phyloP scores from a whole-genome alignment of 169 alveolate species.

The Eimeria praecox region DNA sequence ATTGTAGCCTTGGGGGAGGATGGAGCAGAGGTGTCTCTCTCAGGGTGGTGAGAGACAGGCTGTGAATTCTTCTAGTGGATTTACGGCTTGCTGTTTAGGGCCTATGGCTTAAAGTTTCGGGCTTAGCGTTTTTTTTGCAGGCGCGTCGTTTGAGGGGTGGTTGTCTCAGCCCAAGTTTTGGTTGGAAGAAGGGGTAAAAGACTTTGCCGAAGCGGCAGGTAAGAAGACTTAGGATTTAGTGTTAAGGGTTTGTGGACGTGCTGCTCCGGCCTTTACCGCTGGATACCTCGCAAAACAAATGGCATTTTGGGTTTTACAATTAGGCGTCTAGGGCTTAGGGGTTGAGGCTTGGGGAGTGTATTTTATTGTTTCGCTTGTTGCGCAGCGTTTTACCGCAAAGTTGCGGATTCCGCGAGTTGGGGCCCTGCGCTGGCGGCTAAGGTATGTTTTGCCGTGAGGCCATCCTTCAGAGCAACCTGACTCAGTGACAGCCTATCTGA shows the following conservation, averaged over 20 bases:
- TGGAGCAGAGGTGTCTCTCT: neutral
- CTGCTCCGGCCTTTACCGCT: neutral
- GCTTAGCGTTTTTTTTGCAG: neutral
- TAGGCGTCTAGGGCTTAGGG: neutral
- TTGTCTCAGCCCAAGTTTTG: constrained; percentile 32
- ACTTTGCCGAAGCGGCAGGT: constrained; percentile 59
- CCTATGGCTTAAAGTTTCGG: neutral
- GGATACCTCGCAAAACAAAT: neutral
- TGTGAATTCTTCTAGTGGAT: neutral
- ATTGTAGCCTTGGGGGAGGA: neutral
- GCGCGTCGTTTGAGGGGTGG: constrained; percentile 44
- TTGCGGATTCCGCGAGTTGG: constrained; percentile 37
- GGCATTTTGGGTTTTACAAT: too few species aligned
- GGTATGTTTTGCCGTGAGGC: too few species aligned
- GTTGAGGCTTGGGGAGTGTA: neutral
- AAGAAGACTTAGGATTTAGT: neutral
- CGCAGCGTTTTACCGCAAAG: constrained; percentile 52
- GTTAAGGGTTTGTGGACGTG: neutral
- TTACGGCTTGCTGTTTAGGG: too few species aligned
- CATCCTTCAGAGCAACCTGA: too few species aligned
- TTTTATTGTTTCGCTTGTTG: neutral
- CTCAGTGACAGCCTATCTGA: too few species aligned
- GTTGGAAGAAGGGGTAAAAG: constrained; percentile 37
- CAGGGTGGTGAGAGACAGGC: neutral
- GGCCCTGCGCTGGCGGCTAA: constrained; percentile 53